Evolutionary conservation across 768 basidiomycete genomes (phyloP).

Genomic region (Kwoniella bestiolae): DNA sequence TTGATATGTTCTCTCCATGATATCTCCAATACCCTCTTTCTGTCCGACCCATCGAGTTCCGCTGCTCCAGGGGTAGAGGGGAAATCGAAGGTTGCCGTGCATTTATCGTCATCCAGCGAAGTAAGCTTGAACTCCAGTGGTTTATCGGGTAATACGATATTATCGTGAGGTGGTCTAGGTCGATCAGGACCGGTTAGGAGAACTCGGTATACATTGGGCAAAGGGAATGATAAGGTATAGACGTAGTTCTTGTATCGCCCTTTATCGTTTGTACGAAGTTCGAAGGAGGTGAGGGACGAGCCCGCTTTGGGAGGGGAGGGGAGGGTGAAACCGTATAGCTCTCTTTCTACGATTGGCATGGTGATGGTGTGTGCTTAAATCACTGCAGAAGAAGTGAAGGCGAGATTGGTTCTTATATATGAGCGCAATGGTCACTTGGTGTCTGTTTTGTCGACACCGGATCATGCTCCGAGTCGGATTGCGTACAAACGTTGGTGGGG

Average conservation of each 20-base stretch:
- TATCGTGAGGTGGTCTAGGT: conserved; percentile 50
- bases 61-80: conserved; percentile 14
- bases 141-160: conserved; percentile 30
- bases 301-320: conserved; percentile 25
- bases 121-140: conserved; percentile 26
- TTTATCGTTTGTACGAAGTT: conserved; percentile 20
- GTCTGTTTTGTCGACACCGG: not conserved
- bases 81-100: conserved; percentile 31
- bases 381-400: no score
- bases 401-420: no score
- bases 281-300: conserved; percentile 27
- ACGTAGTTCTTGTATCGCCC: conserved; percentile 36
- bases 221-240: conserved; percentile 44
- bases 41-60: conserved; percentile 23
- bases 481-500: not conserved
- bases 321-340: conserved; percentile 31
- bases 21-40: conserved; percentile 31
- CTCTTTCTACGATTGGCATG: conserved; percentile 45
- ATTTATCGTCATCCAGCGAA: conserved; percentile 28
- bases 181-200: conserved; percentile 44
- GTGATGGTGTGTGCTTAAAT: no score
- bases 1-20: conserved; percentile 40
- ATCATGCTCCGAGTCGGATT: not conserved
- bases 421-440: no score
- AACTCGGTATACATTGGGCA: conserved; percentile 39